These are phyloP conservation scores for Epichloe scottii DNA, from an alignment of 2,329 filamentous ascomycete species.

Conservation along the genomic window DNA sequence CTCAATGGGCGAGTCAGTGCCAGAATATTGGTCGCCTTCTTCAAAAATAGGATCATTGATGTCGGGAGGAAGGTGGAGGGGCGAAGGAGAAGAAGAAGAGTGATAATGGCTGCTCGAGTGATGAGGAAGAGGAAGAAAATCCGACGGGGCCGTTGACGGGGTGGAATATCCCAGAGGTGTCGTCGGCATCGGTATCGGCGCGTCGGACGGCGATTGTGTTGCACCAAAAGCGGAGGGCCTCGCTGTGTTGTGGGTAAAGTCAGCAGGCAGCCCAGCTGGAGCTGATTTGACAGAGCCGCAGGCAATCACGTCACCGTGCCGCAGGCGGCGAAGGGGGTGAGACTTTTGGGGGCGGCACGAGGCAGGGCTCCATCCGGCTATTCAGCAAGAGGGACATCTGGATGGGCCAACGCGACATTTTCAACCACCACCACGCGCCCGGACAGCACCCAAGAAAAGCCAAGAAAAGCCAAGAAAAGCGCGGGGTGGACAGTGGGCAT, in stretches of 20 bases:
- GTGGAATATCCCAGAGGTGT: slow-evolving; percentile 4
- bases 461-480: not conserved
- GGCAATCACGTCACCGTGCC: slow-evolving; percentile 10
- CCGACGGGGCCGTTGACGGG: slow-evolving; percentile 4
- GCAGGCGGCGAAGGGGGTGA: slow-evolving; percentile 3
- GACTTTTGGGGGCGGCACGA: not conserved
- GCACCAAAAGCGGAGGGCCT: slow-evolving; percentile 1
- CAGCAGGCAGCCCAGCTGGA: slow-evolving; percentile 6
- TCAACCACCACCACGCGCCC: too few species aligned
- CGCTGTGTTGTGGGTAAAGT: slow-evolving; percentile 8
- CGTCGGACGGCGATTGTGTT: slow-evolving; percentile 3
- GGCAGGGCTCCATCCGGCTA: slow-evolving; percentile 6
- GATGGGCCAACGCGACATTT: too few species aligned
- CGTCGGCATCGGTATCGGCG: slow-evolving; percentile 6
- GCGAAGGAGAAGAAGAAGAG: slow-evolving; percentile 20
- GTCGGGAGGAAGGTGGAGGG: slow-evolving; percentile 36
- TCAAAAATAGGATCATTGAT: slow-evolving; percentile 38
- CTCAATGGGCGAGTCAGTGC: slow-evolving; percentile 46
- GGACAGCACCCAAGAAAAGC: too few species aligned
- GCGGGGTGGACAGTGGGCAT: not conserved
- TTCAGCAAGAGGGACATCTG: not conserved
- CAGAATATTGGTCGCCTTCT: slow-evolving; percentile 44
- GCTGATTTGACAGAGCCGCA: slow-evolving; percentile 3
- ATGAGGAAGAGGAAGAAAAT: not conserved
- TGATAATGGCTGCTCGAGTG: slow-evolving; percentile 20